phyloP scores from a whole-genome alignment of 2,329 filamentous ascomycete genomes.

The Stagonosporopsis chrysanthemi region DNA sequence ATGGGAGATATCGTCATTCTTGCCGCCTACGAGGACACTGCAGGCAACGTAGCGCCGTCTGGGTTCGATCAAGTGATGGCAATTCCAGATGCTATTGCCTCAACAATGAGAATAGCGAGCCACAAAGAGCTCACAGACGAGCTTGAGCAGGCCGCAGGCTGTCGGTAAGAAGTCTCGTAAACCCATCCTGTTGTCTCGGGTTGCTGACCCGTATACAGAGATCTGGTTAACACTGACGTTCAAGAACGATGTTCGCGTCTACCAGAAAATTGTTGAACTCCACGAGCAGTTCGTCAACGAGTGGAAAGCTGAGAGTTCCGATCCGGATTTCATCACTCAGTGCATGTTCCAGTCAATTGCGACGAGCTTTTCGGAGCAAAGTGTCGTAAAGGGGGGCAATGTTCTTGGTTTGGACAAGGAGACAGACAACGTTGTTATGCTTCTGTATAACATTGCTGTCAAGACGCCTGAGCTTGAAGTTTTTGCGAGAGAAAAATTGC shows the following conservation, averaged over 20 bases:
- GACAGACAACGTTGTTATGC: constrained; percentile 31
- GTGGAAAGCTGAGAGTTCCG: constrained; percentile 19
- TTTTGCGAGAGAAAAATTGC: constrained; percentile 20
- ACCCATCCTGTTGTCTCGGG: too few relatives aligned
- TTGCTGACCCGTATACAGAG: constrained; percentile 19
- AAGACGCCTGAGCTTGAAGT: constrained; percentile 25
- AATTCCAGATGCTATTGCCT: constrained; percentile 23
- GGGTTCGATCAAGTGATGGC: constrained; percentile 34
- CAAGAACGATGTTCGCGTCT: constrained; percentile 28
- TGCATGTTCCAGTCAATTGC: constrained; percentile 37
- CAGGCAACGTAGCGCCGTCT: constrained; percentile 26
- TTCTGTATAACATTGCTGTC: constrained; percentile 29
- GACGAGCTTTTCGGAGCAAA: constrained; percentile 27
- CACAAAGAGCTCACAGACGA: constrained; percentile 36
- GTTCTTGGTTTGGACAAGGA: constrained; percentile 34
- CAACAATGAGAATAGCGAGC: constrained; percentile 30
- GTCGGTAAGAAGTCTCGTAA: constrained; percentile 20
- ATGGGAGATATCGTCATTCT: constrained; percentile 29
- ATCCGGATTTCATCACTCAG: constrained; percentile 34
- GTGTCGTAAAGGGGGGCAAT: constrained; percentile 34
- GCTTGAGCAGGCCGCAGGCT: constrained; percentile 35
- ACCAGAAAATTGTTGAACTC: constrained; percentile 28
- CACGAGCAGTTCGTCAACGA: constrained; percentile 31
- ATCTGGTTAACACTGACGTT: constrained; percentile 38
- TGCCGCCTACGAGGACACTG: constrained; percentile 30